Conservation (phyloP, 768 basidiomycete species). For the Gymnopilus dilepis region DNA sequence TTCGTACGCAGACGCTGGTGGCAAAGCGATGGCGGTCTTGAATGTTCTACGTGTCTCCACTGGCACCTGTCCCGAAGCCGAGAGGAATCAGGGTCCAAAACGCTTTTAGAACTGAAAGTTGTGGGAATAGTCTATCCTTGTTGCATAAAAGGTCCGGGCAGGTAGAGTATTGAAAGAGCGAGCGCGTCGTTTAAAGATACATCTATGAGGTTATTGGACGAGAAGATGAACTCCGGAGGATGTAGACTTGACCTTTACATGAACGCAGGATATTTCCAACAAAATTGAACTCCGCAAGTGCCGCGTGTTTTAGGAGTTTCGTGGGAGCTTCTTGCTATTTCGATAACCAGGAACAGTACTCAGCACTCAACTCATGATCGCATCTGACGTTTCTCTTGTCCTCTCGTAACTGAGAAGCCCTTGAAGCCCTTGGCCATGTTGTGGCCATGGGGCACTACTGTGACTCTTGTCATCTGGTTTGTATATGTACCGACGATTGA, state of each 20-base stretch:
- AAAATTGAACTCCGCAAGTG: neutral
- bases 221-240: neutral
- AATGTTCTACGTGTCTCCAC: conserved; percentile 14
- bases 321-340: neutral
- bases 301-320: neutral
- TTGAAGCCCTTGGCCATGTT: no score
- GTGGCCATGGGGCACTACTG: no score
- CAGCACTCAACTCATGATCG: neutral
- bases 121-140: conserved; percentile 9
- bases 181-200: neutral
- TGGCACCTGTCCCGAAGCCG: conserved; percentile 1
- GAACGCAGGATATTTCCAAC: neutral
- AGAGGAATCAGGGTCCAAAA: conserved; percentile 1
- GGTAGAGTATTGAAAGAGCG: neutral
- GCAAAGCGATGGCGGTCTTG: neutral
- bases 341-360: no score
- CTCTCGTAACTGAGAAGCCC: no score
- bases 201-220: neutral
- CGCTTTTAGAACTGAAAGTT: conserved; percentile 4
- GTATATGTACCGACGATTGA: no score
- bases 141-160: neutral
- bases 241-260: neutral
- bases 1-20: neutral
- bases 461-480: no score
- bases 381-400: no score